Percentiles rank a stretch among this genome's conserved stretches.
Evolutionary conservation across 2,329 filamentous ascomycete species (phyloP).

Genomic region (Cladophialophora exuberans): DNA sequence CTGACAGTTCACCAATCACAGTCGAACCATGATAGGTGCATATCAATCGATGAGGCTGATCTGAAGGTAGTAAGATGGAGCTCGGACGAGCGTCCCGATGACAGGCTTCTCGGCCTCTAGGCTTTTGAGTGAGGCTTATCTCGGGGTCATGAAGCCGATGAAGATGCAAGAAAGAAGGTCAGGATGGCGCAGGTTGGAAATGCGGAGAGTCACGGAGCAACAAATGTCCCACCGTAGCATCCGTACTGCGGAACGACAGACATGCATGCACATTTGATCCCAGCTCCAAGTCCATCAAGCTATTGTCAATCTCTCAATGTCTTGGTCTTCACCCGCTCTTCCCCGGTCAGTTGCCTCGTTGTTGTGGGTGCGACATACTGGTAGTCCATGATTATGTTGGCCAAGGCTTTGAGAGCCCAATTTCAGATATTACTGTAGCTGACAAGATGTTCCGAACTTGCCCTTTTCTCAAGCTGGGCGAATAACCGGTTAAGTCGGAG

Average conservation of each 20-base stretch:
- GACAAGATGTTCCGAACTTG: too few species aligned
- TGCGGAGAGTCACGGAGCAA: neutral
- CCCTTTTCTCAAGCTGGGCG: too few species aligned
- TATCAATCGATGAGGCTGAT: neutral
- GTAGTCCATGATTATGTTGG: too few species aligned
- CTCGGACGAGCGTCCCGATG: neutral
- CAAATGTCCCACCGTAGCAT: neutral
- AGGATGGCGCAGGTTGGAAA: neutral
- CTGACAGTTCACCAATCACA: neutral
- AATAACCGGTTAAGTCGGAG: conserved; percentile 7
- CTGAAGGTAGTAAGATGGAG: neutral
- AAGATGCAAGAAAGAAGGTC: neutral
- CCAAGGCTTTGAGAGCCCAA: too few species aligned
- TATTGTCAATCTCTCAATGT: neutral
- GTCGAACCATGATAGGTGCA: neutral
- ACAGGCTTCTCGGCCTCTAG: neutral
- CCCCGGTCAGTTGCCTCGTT: too few species aligned
- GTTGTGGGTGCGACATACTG: too few species aligned
- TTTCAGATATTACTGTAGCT: too few species aligned
- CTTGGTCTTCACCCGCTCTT: neutral
- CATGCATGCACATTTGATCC: too few species aligned
- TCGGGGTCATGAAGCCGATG: conserved; percentile 3
- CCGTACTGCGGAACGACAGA: conserved; percentile 2
- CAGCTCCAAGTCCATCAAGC: neutral
- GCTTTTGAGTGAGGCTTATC: neutral